Conservation (phyloP, 345 rosid species). For the Ricinus communis region DNA sequence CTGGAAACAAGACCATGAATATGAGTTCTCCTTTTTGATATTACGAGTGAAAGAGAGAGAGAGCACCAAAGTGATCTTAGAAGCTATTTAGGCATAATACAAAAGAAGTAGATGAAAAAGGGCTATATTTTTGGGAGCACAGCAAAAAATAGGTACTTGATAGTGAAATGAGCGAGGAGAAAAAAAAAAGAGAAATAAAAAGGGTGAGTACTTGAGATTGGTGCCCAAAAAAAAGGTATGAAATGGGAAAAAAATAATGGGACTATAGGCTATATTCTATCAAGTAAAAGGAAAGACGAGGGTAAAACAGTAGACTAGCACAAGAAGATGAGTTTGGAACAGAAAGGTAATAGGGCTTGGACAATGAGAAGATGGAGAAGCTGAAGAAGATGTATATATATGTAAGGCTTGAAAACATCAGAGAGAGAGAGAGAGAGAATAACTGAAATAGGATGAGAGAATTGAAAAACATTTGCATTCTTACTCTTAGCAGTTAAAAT, state of each 20-base stretch:
- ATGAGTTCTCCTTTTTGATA: background rate
- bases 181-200: background rate
- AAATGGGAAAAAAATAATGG: background rate
- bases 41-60: background rate
- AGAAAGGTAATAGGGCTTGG: too few relatives aligned
- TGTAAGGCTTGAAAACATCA: background rate
- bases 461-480: background rate
- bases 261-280: background rate
- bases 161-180: background rate
- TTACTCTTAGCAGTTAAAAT: conserved; percentile 13
- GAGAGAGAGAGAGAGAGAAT: background rate
- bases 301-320: too few relatives aligned
- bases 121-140: too few relatives aligned
- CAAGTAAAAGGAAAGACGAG: background rate
- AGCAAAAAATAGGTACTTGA: background rate
- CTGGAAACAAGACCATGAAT: background rate
- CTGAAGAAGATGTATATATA: background rate
- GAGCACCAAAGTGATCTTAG: background rate
- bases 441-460: background rate
- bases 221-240: background rate
- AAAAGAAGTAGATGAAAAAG: background rate
- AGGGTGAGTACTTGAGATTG: background rate
- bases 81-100: background rate
- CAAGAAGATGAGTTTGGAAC: too few relatives aligned
- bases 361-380: background rate